Conservation (phyloP, 768 basidiomycete species). For the Lactarius psammicola region DNA sequence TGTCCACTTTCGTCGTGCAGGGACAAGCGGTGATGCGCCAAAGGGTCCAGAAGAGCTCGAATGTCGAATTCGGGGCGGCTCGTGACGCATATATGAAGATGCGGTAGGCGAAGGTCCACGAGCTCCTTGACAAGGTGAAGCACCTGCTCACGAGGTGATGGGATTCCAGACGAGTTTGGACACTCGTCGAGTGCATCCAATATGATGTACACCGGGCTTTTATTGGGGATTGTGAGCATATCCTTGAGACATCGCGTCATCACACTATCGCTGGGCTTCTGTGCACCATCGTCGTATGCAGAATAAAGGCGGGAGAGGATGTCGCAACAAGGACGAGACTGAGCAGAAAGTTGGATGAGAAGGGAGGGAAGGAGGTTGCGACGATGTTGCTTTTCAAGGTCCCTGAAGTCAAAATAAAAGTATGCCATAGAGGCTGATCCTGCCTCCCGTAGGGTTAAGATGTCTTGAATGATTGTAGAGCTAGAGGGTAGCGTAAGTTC, state of each 20-base stretch:
- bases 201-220: neutral
- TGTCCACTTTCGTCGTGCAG: neutral
- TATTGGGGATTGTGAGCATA: neutral
- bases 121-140: neutral
- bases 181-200: neutral
- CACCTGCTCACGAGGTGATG: neutral
- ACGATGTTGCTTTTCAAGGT: neutral
- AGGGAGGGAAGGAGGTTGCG: neutral
- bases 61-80: neutral
- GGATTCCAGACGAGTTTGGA: neutral
- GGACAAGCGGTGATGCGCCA: neutral
- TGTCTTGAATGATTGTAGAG: neutral
- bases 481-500: neutral
- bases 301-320: neutral
- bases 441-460: neutral
- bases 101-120: neutral
- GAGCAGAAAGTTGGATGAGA: neutral
- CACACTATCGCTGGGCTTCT: neutral
- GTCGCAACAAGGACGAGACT: neutral
- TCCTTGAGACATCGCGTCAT: neutral
- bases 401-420: neutral
- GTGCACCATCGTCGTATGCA: neutral
- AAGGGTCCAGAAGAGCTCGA: neutral
- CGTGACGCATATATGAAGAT: neutral
- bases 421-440: neutral